Evolutionary conservation across 441 rosid genomes (phyloP).

Genomic region (Populus hybrid): DNA sequence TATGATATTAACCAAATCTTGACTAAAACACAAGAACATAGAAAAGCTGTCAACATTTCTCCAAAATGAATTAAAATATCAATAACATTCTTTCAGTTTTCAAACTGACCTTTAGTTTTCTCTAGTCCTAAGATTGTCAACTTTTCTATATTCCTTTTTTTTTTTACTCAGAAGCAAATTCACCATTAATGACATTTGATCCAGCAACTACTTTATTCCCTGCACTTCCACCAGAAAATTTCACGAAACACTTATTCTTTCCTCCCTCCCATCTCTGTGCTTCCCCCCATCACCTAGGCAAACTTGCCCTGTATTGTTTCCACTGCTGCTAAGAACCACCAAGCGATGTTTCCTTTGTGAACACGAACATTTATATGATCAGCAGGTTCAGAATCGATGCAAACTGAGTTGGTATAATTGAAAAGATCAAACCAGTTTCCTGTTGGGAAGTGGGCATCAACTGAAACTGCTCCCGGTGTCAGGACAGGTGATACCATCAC

Average conservation of each 20-base stretch:
- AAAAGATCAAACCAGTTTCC: slow-evolving; percentile 67
- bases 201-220: slow-evolving; percentile 26
- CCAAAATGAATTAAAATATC: too few relatives aligned
- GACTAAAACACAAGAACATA: too few relatives aligned
- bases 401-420: too few relatives aligned
- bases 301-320: slow-evolving; percentile 45
- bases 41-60: too few relatives aligned
- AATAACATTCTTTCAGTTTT: too few relatives aligned
- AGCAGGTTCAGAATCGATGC: too few relatives aligned
- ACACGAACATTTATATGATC: too few relatives aligned
- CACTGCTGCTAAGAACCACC: slow-evolving; percentile 40
- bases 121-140: slow-evolving; percentile 53
- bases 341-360: slow-evolving; percentile 51
- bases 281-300: slow-evolving; percentile 68
- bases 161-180: slow-evolving; percentile 43
- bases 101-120: slow-evolving; percentile 6
- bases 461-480: slow-evolving; percentile 27
- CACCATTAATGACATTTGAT: slow-evolving; percentile 51
- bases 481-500: slow-evolving; percentile 56
- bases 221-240: slow-evolving; percentile 27
- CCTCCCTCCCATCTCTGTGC: slow-evolving; percentile 46
- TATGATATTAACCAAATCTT: too few relatives aligned
- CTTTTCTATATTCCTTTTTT: slow-evolving; percentile 37
- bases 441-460: slow-evolving; percentile 53
- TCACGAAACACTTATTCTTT: slow-evolving; percentile 50